These are phyloP conservation scores for Lobosporangium transversale DNA, from an alignment of 192 early-diverging fungal genomes.

Conservation along the genomic window DNA sequence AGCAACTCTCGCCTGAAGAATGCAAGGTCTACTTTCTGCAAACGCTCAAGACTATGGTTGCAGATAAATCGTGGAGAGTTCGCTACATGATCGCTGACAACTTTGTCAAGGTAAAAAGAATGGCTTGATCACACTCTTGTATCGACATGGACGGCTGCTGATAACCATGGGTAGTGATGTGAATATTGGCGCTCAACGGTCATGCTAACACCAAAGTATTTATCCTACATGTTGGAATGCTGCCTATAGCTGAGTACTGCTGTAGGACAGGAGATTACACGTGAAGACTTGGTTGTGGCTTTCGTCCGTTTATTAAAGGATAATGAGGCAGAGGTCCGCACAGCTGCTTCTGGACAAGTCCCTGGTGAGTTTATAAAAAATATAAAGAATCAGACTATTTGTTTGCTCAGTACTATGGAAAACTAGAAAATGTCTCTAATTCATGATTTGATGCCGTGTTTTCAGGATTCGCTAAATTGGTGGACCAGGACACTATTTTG, in stretches of 20 bases:
- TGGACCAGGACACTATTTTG: conserved; percentile 83
- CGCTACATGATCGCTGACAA: conserved; percentile 99
- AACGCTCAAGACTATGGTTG: conserved; percentile 79
- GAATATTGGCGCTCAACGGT: too few relatives aligned
- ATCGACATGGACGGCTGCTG: too few relatives aligned
- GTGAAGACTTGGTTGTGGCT: conserved; percentile 86
- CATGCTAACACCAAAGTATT: too few relatives aligned
- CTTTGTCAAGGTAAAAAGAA: conserved; percentile 82
- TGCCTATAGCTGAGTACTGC: conserved; percentile 81
- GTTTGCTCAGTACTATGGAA: not conserved
- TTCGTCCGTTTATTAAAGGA: conserved; percentile 93
- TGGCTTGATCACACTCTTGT: too few relatives aligned
- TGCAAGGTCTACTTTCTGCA: conserved; percentile 79
- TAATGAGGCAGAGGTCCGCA: conserved; percentile 97
- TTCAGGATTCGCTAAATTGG: conserved; percentile 69
- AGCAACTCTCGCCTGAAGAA: conserved; percentile 80
- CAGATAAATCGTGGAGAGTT: conserved; percentile 98
- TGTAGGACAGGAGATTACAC: conserved; percentile 80
- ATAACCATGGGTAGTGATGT: too few relatives aligned
- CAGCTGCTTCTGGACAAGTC: conserved; percentile 91
- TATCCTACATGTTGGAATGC: too few relatives aligned
- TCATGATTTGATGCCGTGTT: too few relatives aligned
- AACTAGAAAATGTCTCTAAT: not conserved
- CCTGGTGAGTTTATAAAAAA: conserved; percentile 64
- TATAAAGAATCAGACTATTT: too few relatives aligned